Evolutionary conservation across 2,329 filamentous ascomycete species (phyloP), one percentile per base, ranked within the genome.

Genomic region (Venturiaceae sp.): DNA sequence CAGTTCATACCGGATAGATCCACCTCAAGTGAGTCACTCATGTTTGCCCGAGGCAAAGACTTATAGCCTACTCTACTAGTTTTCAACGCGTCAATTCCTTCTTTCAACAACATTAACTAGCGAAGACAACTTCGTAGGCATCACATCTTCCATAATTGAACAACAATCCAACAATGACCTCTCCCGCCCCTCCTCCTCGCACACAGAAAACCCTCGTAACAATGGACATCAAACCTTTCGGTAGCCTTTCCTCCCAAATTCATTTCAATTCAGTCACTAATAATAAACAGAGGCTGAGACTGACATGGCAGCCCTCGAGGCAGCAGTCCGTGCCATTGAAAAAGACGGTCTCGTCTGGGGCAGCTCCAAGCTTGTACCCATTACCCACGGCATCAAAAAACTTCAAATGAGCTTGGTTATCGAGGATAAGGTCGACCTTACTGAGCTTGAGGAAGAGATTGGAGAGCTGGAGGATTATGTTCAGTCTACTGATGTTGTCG

Each of bases 321-420:
- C 76, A 33, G 80, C 86, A 64, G 92, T 97, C 67, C 88, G 90
- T 69, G 75, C 79, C 65, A 92, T 97, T 67, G 84, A 92, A 77
- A 85, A 88, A 82, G 92, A 97, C 54, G 94, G 94, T 79, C 89
- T 99, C 63, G 85, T 95, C 64, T 99, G 94, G 94, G 92, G 92
- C 85, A 85, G 81, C 64, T 92, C 88, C 75, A 89, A 94, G 82
- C 81, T 96, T 65, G 86, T 95, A 56, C 75, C 92, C 65, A 86
- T 97, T 69, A 94, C 91, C 71, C 97, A 90, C 82, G 94, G 94
- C 82, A 95, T 99, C 82, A 94, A 88, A 83, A 97, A 97, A 85
- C 86, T 99, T 64, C 92, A 96, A 84, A 95, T 99, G 82, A 97
- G 89, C 86, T 78, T 97, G 67, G 91, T 97, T 68, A 80, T 97